phyloP scores from a whole-genome alignment of 1,139 yeast species.

The Yamadazyma blattariae region DNA sequence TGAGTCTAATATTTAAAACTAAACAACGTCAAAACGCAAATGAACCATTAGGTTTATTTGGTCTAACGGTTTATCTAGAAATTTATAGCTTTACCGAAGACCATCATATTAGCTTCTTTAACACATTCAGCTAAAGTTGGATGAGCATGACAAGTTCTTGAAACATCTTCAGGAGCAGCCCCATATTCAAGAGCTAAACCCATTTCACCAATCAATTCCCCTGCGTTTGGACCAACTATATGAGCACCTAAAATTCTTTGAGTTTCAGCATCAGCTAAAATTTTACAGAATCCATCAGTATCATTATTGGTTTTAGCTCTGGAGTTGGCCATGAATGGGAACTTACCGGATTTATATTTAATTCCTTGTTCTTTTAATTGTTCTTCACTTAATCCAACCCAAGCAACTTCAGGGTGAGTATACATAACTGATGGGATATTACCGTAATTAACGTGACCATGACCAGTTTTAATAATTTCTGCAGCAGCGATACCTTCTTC shows the following conservation, averaged over 20 bases:
- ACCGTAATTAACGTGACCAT: conserved; percentile 97
- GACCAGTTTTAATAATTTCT: conserved; percentile 88
- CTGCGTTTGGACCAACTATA: conserved; percentile 97
- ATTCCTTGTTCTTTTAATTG: conserved; percentile 93
- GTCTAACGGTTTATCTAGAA: too few species aligned
- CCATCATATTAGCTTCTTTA: conserved; percentile 96
- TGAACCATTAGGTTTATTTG: too few species aligned
- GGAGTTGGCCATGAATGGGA: conserved; percentile 98
- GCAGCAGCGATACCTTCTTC: conserved; percentile 99
- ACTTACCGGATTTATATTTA: conserved; percentile 90
- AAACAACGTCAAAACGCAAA: too few species aligned
- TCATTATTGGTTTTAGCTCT: conserved; percentile 98
- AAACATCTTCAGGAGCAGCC: conserved; percentile 96
- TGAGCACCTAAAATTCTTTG: conserved; percentile 96
- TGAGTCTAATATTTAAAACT: too few species aligned
- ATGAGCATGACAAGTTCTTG: conserved; percentile 98
- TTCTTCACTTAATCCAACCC: conserved; percentile 98
- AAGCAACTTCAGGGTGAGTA: conserved; percentile 98
- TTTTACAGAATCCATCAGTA: conserved; percentile 96
- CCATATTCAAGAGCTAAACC: conserved; percentile 98
- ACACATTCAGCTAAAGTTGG: conserved; percentile 98
- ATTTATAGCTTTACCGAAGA: conserved; percentile 88
- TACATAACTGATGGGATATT: conserved; percentile 98
- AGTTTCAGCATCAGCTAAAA: conserved; percentile 94
- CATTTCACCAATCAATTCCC: conserved; percentile 99